Percentiles rank a stretch among this genome's conserved stretches.
Conservation (phyloP, 2,329 filamentous ascomycete species). For the Fusarium sp. region DNA sequence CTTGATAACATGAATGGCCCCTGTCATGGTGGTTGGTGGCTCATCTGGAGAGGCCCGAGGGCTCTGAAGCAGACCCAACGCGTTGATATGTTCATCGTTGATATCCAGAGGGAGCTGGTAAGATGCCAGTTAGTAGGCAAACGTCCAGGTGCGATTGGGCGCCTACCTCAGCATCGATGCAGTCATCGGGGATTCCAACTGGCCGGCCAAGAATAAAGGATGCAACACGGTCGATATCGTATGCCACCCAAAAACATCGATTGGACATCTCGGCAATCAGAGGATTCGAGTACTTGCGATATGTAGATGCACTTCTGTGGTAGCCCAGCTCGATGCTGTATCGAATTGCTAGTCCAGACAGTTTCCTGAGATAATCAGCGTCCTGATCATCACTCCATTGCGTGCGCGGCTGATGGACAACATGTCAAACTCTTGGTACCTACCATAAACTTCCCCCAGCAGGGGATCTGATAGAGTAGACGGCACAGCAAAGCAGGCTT, state of each 20-base stretch:
- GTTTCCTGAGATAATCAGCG: conserved; percentile 8
- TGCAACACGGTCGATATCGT: conserved; percentile 31
- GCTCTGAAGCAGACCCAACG: conserved; percentile 14
- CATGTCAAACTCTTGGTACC: neutral
- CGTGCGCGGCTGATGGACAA: neutral
- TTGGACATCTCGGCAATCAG: conserved; percentile 32
- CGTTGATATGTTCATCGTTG: conserved; percentile 31
- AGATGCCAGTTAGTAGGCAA: neutral
- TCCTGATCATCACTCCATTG: neutral
- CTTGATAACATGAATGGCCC: conserved; percentile 46
- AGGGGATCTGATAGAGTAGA: conserved; percentile 30
- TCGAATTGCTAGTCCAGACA: conserved; percentile 27
- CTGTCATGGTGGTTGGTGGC: conserved; percentile 45
- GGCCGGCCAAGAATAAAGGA: conserved; percentile 30
- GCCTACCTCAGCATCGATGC: conserved; percentile 30
- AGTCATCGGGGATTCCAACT: conserved; percentile 29
- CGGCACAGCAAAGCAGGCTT: conserved; percentile 23
- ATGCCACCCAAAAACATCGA: conserved; percentile 33
- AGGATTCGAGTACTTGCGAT: conserved; percentile 31
- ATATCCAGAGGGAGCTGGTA: conserved; percentile 27
- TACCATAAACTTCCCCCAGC: conserved; percentile 32
- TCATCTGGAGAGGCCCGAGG: conserved; percentile 16
- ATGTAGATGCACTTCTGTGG: conserved; percentile 27
- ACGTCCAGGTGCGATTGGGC: accelerated
- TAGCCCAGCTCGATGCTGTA: conserved; percentile 31